phyloP scores from a whole-genome alignment of 2,329 filamentous ascomycete genomes.

The Rhytidhysteron rufulum region DNA sequence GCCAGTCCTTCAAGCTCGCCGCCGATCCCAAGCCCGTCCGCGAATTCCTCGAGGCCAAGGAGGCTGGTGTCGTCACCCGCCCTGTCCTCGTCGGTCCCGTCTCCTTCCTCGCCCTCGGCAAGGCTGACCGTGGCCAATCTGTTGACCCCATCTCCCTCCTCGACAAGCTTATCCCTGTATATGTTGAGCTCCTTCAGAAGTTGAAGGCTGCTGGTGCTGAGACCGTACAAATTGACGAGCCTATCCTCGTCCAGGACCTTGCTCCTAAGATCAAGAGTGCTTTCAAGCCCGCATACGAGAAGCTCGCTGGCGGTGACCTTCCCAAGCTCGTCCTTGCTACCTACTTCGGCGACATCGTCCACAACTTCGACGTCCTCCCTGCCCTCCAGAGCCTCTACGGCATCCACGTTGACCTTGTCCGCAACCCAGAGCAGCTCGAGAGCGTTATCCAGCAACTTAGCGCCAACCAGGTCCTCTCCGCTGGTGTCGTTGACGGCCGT shows the following conservation, averaged over 20 bases:
- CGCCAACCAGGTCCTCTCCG: conserved; percentile 84
- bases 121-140: conserved; percentile 92
- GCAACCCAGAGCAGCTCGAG: conserved; percentile 96
- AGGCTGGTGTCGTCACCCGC: conserved; percentile 86
- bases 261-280: conserved; percentile 86
- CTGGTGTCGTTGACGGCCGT: conserved; percentile 94
- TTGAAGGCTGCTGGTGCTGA: conserved; percentile 96
- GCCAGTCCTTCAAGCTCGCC: conserved; percentile 90
- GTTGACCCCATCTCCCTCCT: conserved; percentile 93
- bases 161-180: conserved; percentile 88
- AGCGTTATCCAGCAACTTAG: conserved; percentile 78
- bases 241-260: conserved; percentile 91
- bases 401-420: conserved; percentile 93
- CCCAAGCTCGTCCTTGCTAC: conserved; percentile 89
- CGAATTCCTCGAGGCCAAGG: conserved; percentile 97
- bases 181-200: conserved; percentile 86
- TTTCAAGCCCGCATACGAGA: conserved; percentile 97
- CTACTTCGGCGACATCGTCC: conserved; percentile 98
- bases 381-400: conserved; percentile 69
- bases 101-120: conserved; percentile 95
- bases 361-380: conserved; percentile 92
- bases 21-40: conserved; percentile 86
- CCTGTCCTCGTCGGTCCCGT: conserved; percentile 94
- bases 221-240: conserved; percentile 97
- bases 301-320: conserved; percentile 74